Base-by-base conservation (phyloP, 257 asterid species). In the Linaria vulgaris region DNA sequence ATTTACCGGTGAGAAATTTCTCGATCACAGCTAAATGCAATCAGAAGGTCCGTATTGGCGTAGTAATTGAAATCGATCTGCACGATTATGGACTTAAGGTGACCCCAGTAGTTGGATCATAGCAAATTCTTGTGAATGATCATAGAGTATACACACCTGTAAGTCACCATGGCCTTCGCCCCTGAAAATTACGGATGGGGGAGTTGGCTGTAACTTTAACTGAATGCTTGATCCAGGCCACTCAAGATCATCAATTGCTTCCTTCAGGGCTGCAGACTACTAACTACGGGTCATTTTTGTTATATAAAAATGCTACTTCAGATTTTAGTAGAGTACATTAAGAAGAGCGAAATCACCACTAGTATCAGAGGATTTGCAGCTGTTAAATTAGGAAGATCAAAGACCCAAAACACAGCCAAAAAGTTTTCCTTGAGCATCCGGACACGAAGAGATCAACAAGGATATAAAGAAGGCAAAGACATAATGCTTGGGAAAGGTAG, bases 101-200 rank as follows among this genome's bases (percentile, higher is more conserved):
- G 56, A 60, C 38, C 61, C 10, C 20, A n/a, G 34, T 48, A 9
- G 11, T 20, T 20, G 9, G 50, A 19, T 30, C 14, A 9, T 48
- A 24, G 38, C 24, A 48, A 34, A 13, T 17, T 41, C 9, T 16
- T 3, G 6, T 24, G 4, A 47, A 38, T 9, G 38, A 25, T 44
- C 64, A 44, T 24, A 30, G 14, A 4, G 5, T 21, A 52, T 66
- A 66, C n/a, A 10, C 54, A 88, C 98, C 90, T 91, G 98, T 38
- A 92, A 76, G 75, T 92, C 97, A 17, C 99, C 99, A 69, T 87
- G 97, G 77, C 97, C 97, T 83, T 92, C 95, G 13, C 91, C 91
- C 68, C 84, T 83, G 73, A 92, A 89, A 69, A 85, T 81, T 59
- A 92, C 97, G 14, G 85, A 74, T 54, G 97, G 97, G 64, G 99